Base-by-base conservation (phyloP, 306 rosid species). In the Lablab purpureus region DNA sequence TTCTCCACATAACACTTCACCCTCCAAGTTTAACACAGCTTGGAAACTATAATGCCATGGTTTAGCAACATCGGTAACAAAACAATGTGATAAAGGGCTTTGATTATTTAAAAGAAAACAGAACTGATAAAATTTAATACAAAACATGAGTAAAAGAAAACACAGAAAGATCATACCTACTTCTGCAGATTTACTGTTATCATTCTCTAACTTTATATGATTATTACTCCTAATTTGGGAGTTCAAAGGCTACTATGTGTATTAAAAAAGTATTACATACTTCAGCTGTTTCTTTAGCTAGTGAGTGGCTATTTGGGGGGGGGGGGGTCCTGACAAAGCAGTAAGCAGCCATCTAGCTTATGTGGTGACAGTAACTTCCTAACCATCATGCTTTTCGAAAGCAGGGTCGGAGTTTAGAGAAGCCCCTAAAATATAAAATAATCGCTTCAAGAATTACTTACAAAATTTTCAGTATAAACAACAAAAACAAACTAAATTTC, bases 21-120 rank as follows among this genome's bases (percentile, higher is more conserved):
- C 65, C 32, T 18, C 14, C 49, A 67, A 4, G 55, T 50, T 66
- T 76, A 22, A 50, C 66, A 77, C 19, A 51, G 18, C 50, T 55
- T 18, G 22, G 58, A 67, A 67, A 19, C 43, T 17, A 56, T 11
- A n/a, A 56, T 56, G 36, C 34, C 0, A 21, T 54, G 28, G 62
- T 56, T 6, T 54, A 59, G 66, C 40, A 59, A 8, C 18, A 46
- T 55, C 32, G 23, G 17, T 23, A 40, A 3, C 3, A 71, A 30
- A 63, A 76, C 34, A 64, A 65, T 50, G 23, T 64, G 43, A 50
- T 50, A 64, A 32, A 66, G 46, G 17, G 19, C 21, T 78, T 58
- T 56, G 69, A 43, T 67, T 54, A 77, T 77, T 67, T 40, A 67
- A 77, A 40, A 23, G 73, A 47, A 30, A 22, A 77, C 45, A 23